phyloP scores from a whole-genome alignment of 805 yeast species.

The Yarrowia porcina region DNA sequence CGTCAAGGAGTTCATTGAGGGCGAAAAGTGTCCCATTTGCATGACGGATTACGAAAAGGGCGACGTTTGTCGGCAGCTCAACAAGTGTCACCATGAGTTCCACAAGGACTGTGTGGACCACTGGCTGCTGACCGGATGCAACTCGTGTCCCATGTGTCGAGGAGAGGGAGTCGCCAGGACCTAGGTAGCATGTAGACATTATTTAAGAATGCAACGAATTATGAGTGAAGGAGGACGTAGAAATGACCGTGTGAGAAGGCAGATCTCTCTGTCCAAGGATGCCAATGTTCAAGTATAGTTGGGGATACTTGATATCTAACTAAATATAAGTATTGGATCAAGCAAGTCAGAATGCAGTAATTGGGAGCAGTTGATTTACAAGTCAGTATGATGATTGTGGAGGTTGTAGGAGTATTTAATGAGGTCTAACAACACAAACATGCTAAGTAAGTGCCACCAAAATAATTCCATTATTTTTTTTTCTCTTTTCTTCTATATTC shows the following conservation, averaged over 20 bases:
- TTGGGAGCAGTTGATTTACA: too few species aligned
- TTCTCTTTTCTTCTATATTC: too few species aligned
- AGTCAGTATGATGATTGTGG: too few species aligned
- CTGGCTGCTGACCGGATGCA: constrained; percentile 53
- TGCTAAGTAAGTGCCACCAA: too few species aligned
- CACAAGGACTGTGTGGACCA: constrained; percentile 57
- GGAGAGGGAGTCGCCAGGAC: constrained; percentile 41
- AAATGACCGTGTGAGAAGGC: too few species aligned
- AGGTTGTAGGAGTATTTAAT: too few species aligned
- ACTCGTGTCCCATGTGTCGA: constrained; percentile 59
- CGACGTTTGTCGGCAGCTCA: constrained; percentile 48
- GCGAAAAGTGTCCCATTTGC: constrained; percentile 53
- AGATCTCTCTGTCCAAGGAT: too few species aligned
- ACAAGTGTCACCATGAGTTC: constrained; percentile 49
- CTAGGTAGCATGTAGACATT: constrained; percentile 11
- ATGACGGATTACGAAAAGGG: constrained; percentile 47
- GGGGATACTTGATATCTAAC: background rate
- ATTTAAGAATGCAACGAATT: constrained; percentile 12
- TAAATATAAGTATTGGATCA: too few species aligned
- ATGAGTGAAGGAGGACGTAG: too few species aligned
- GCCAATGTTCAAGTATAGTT: background rate
- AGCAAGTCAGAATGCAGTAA: too few species aligned
- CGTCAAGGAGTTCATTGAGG: constrained; percentile 33
- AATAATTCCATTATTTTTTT: too few species aligned
- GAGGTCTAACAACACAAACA: too few species aligned